Base-by-base conservation (phyloP, 352 stramenopile species). In the Phytopythium delawarense region DNA sequence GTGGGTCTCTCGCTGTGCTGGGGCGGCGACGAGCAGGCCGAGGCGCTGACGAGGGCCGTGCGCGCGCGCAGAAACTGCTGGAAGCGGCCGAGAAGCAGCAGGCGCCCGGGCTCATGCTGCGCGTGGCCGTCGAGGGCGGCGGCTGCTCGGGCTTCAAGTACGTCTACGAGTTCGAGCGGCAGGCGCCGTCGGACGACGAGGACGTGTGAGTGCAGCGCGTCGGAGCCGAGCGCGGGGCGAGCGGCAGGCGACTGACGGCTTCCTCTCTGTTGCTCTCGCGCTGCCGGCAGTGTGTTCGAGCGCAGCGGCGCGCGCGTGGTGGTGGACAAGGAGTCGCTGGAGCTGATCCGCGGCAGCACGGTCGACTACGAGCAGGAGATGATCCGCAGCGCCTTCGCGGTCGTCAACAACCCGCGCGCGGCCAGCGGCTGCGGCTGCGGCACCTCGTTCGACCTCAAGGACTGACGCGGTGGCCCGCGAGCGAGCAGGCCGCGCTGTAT, bases 301-400 rank as follows among this genome's bases (percentile, higher is more conserved):
- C 86, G 92, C 56, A 78, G 97, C 61, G 90, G 87, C 20, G 83
- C 79, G 23, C 70, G 79, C 40, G 82, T 98, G 50, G 91, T 98
- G 48, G 87, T 98, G 51, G 94, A 98, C 72, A 90, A 89, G 58
- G 84, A 86, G 53, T 98, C 94, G 45, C 81, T 99, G 35, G 92
- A 98, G 51, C 93, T 99, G 23, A 84, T 99, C 50, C 74, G 76
- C 66, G 85, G 85, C 63, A 95, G 91, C 59, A 99, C 92, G 9
- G 81, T 99, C 57, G 96, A 99, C 72, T 99, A 92, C 67, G 93
- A 98, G 52, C 84, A 98, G 65, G 96, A 99, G 74, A 93, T 99
- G 71, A 99, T 99, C 64, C 94, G 96, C 50, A 97, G 84, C 64
- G 84, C 91, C 30, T 99, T 99, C 76, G 91, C 87, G 8, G 84